Evolutionary conservation across 371 early-diverging fungal genomes (phyloP).

Genomic region (Synchytrium microbalum): DNA sequence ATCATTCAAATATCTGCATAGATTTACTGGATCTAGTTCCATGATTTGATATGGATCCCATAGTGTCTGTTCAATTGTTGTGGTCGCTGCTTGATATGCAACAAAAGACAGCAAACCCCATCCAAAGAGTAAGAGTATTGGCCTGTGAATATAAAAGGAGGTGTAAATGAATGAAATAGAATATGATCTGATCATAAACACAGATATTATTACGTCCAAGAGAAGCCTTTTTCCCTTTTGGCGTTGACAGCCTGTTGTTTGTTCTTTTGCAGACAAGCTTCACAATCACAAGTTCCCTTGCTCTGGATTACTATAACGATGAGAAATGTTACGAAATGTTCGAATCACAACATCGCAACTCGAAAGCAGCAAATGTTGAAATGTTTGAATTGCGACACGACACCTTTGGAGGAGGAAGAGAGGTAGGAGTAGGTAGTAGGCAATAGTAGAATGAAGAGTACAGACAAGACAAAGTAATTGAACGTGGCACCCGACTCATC

Average conservation of each 20-base stretch:
- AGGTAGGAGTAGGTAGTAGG: slow-evolving; percentile 57
- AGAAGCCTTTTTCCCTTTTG: slow-evolving; percentile 12
- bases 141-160: slow-evolving; percentile 12
- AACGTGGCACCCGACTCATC: slow-evolving; percentile 93
- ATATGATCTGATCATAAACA: slow-evolving; percentile 11
- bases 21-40: slow-evolving; percentile 60
- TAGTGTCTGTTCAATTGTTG: slow-evolving; percentile 51
- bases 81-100: slow-evolving; percentile 66
- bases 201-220: not conserved
- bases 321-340: not conserved
- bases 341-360: slow-evolving; percentile 1
- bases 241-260: slow-evolving; percentile 6
- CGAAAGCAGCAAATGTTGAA: no score
- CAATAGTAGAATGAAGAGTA: slow-evolving; percentile 69
- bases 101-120: slow-evolving; percentile 74
- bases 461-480: slow-evolving; percentile 82
- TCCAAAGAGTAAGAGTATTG: slow-evolving; percentile 21
- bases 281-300: slow-evolving; percentile 13
- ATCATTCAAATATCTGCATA: not conserved
- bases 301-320: not conserved
- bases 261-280: slow-evolving; percentile 11
- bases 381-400: no score
- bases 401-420: not conserved
- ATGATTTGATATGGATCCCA: slow-evolving; percentile 94
- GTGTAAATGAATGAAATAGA: not conserved